Base-by-base conservation (phyloP, 208 protist species). In the Histomonas meleagridis region DNA sequence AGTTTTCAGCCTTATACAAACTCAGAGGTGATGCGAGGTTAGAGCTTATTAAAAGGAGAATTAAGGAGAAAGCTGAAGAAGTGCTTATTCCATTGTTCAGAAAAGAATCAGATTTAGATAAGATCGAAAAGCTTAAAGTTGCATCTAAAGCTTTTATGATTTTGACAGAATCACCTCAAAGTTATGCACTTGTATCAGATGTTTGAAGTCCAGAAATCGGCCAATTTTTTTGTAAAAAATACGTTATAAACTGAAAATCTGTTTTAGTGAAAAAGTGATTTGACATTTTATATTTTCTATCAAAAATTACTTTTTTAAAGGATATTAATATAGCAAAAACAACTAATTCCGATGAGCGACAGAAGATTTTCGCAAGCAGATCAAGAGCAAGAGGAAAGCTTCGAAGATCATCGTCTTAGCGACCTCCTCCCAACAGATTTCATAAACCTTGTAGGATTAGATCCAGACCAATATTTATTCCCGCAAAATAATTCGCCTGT, bases 381-480 rank as follows among this genome's bases (percentile, higher is more conserved):
- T n/a, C n/a, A n/a, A n/a, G n/a, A n/a, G n/a, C n/a, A n/a, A n/a
- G n/a, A n/a, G n/a, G n/a, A n/a, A n/a, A n/a, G n/a, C n/a, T n/a
- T n/a, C n/a, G n/a, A n/a, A n/a, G n/a, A n/a, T n/a, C n/a, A n/a
- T n/a, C n/a, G 70, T 0, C 70, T 79, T 51, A 79, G 70, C 28
- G 70, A 79, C 70, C 23, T 79, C 5, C 70, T 79, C 28, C 70
- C 70, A n/a, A 40, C 40, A 32, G 70, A 79, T 18, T 79, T 79
- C 28, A 79, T 79, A 46, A 4, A 35, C n/a, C 70, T 49, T n/a
- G 49, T 79, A n/a, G 70, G 70, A 18, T 79, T 79, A 46, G 70
- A 79, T 79, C 70, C 70, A 51, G 40, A 79, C 49, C 70, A 79
- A 49, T 79, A 79, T 51, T 49, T 79, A 46, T 79, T 79, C 28